These are phyloP conservation scores for Macrophomina phaseolina DNA, from an alignment of 2,329 filamentous ascomycete genomes.

Conservation along the genomic window DNA sequence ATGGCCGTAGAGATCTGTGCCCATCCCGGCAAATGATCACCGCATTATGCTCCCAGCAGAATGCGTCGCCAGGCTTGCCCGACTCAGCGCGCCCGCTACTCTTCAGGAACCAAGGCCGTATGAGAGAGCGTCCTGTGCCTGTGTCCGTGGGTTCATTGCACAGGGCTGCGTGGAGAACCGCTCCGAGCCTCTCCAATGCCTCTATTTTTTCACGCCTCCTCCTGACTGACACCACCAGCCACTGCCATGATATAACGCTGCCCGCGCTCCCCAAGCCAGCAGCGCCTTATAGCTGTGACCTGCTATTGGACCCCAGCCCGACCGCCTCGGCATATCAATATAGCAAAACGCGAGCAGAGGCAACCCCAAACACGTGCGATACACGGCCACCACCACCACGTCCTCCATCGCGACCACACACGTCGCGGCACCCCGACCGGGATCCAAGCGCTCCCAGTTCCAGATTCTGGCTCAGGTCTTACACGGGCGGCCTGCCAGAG, in stretches of 20 bases:
- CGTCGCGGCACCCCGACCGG: conserved; percentile 27
- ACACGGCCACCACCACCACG: conserved; percentile 41
- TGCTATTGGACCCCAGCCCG: conserved; percentile 42
- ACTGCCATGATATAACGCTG: conserved; percentile 47
- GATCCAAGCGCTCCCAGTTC: conserved; percentile 10
- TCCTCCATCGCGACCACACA: conserved; percentile 45
- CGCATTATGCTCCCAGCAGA: conserved; percentile 53
- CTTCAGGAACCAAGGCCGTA: conserved; percentile 51
- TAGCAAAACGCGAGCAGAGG: conserved; percentile 43
- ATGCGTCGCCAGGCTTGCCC: conserved; percentile 48
- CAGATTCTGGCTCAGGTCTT: conserved; percentile 46
- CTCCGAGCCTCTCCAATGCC: conserved; percentile 48
- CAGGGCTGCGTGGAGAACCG: conserved; percentile 45
- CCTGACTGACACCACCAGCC: conserved; percentile 29
- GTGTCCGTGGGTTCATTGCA: conserved; percentile 51
- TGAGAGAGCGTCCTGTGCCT: conserved; percentile 46
- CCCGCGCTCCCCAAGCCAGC: conserved; percentile 23
- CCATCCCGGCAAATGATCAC: conserved; percentile 50
- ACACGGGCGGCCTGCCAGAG: conserved; percentile 55
- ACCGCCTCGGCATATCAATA: conserved; percentile 46
- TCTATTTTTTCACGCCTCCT: conserved; percentile 30
- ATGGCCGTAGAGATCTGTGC: conserved; percentile 46
- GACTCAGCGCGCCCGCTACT: conserved; percentile 48
- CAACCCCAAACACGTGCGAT: conserved; percentile 50
- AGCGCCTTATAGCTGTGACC: conserved; percentile 44